A percentile compares a stretch with the other conserved stretches of the same genome.
phyloP scores from a whole-genome alignment of 1,284 basidiomycete species.

The Waitea zeae region DNA sequence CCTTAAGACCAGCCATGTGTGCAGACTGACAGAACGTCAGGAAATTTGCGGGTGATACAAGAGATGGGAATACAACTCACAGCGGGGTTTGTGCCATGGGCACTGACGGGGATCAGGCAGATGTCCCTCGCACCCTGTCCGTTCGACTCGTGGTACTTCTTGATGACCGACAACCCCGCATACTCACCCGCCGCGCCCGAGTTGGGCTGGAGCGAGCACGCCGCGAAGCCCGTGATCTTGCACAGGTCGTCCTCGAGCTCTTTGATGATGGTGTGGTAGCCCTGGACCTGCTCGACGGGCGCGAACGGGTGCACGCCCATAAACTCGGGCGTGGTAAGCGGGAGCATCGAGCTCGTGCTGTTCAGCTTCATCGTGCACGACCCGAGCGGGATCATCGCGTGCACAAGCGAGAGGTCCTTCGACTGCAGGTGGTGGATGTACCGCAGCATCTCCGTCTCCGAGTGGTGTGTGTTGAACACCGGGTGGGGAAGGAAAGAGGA shows the following conservation, averaged over 20 bases:
- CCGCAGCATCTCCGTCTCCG: slow-evolving; percentile 94
- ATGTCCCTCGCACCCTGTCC: slow-evolving; percentile 80
- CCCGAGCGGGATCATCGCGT: slow-evolving; percentile 95
- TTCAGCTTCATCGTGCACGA: slow-evolving; percentile 97
- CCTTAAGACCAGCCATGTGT: slow-evolving; percentile 93
- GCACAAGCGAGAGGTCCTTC: slow-evolving; percentile 89
- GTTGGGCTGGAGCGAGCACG: slow-evolving; percentile 93
- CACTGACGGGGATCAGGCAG: slow-evolving; percentile 89
- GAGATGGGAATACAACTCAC: no score
- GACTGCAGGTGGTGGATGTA: slow-evolving; percentile 89
- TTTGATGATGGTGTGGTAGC: slow-evolving; percentile 74
- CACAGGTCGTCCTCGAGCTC: slow-evolving; percentile 88
- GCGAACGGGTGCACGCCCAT: slow-evolving; percentile 85
- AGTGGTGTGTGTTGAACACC: slow-evolving; percentile 91
- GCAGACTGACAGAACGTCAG: slow-evolving; percentile 46
- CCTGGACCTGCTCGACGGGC: slow-evolving; percentile 78
- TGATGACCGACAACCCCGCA: slow-evolving; percentile 83
- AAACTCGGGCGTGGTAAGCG: slow-evolving; percentile 90
- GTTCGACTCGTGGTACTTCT: slow-evolving; percentile 83
- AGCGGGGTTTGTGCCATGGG: slow-evolving; percentile 93
- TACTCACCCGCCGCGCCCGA: slow-evolving; percentile 97
- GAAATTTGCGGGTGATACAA: no score
- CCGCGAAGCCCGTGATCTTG: slow-evolving; percentile 88
- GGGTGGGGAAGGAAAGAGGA: slow-evolving; percentile 72
- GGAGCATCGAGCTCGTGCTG: slow-evolving; percentile 93